Base-by-base conservation (phyloP, 768 basidiomycete species). In the Tulasnella sp. region DNA sequence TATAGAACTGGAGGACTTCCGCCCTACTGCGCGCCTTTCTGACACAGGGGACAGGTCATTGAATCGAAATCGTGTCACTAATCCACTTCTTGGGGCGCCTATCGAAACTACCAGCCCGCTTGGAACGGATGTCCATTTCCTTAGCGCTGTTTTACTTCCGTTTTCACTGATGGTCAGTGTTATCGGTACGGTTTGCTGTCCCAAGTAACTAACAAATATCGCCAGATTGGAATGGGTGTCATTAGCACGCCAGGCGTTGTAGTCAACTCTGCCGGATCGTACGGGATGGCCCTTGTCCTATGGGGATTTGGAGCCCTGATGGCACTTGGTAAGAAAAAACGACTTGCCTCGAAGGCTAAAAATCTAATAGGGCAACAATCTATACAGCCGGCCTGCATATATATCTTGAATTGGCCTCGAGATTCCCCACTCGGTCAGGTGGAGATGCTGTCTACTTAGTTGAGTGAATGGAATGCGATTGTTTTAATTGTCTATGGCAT, bases 391-490 rank as follows among this genome's bases (percentile, higher is more conserved):
- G 51, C 5, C 23, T 52, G 21, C n/a, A 34, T 19, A 19, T 52
- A 19, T 52, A 52, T 34, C n/a, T 24, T 26, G 51, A 52, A 26
- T 29, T 52, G n/a, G 51, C 51, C 9, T 24, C 23, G 17, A 52
- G n/a, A 29, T 52, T 52, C 29, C 51, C 51, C 9, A 52, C 8
- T 9, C 23, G 51, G 29, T 52, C 51, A 7, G 51, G 51, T 21
- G 30, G 19, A 23, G 51, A 52, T n/a, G 51, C 29, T 23, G 51
- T 52, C 30, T 52, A 52, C 29, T 29, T 52, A 29, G 51, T 52
- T 38, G 13, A 29, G 30, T 52, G 11, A 23, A 13, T 23, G 13
- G 24, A 13, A 15, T 13, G 11, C 23, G 24, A 11, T 52, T 34
- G 23, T 52, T 8, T 38, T 32, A 32, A 23, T 19, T 24, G 7